These are phyloP conservation scores for Amphirosellinia nigrospora DNA, from an alignment of 495 filamentous ascomycete species.

Conservation along the genomic window DNA sequence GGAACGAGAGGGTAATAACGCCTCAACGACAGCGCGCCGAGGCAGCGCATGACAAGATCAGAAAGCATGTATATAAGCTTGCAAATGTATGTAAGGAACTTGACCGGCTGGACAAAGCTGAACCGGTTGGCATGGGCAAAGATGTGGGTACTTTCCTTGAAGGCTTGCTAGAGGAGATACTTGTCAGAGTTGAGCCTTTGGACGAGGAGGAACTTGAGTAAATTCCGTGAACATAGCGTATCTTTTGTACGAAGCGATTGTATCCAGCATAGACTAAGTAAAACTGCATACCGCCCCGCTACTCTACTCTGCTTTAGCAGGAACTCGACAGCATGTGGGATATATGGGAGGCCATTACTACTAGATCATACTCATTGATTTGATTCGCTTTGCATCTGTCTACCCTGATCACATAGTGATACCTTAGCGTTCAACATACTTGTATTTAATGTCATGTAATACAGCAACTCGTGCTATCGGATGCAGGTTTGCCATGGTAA, in stretches of 20 bases:
- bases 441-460: constrained; percentile 12
- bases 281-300: constrained; percentile 2
- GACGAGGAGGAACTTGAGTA: constrained; percentile 65
- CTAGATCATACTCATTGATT: not conserved
- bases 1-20: constrained; percentile 50
- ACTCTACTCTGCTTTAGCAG: not conserved
- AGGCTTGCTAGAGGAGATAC: constrained; percentile 89
- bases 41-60: constrained; percentile 80
- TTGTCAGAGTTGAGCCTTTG: constrained; percentile 87
- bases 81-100: constrained; percentile 82
- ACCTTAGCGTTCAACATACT: constrained; percentile 1
- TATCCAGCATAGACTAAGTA: constrained; percentile 5
- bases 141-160: constrained; percentile 87
- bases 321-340: not conserved
- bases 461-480: constrained; percentile 9
- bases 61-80: constrained; percentile 76
- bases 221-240: constrained; percentile 8
- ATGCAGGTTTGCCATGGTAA: not conserved
- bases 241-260: not conserved
- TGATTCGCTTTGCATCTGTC: not conserved
- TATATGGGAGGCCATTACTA: not conserved
- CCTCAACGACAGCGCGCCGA: constrained; percentile 66
- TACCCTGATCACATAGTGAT: not conserved
- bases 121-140: constrained; percentile 88
- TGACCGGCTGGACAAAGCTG: constrained; percentile 80